Evolutionary conservation across 1,139 yeast species (phyloP), one percentile per base, ranked within the genome.

Genomic region (Saccharomyces pastorianus): DNA sequence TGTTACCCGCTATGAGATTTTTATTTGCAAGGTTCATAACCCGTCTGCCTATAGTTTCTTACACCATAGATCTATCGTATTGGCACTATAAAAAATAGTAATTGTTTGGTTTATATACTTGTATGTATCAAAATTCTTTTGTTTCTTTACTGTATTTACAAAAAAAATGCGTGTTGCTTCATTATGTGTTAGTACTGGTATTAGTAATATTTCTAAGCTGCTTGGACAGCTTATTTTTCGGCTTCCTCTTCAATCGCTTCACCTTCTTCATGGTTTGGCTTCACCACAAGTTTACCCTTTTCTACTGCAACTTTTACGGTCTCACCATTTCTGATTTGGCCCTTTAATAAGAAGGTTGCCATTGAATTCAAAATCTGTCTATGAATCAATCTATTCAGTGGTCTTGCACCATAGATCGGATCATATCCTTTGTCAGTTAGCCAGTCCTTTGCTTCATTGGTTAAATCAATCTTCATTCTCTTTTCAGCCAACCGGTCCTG

Each of bases 371-470:
- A 76, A 20, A 93, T 69, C 61, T 79, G 75, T 75, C 86, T 88
- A 68, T 89, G 96, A 57, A 93, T 82, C 44, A 90, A 80, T 63
- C 99, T 81, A 75, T 93, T 93, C 68, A 93, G 78, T 6, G 99
- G 99, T 68, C 99, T 81, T 0, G 99, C 99, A 61, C 99, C 99
- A 66, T 91, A 93, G 47, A 83, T 71, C 31, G 89, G 89, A 66
- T 91, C 97, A 68, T 91, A 93, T 2, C 99, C 99, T 61, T 85
- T 75, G 41, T 85, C 84, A 5, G 91, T 84, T 47, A 93, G 75
- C 84, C 93, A 83, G 13, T 76, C 78, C 70, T 86, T 88, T 3
- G 95, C 95, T 11, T 77, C 81, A 13, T 76, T 77, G 0, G 79
- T 65, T 27, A 93, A 76, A 0, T 76, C 71, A 54, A 93, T 71